Percentiles rank a stretch among this genome's conserved stretches.
These are phyloP conservation scores for Lasiodiplodia sp. DNA, from an alignment of 2,329 filamentous ascomycete genomes.

Conservation along the genomic window DNA sequence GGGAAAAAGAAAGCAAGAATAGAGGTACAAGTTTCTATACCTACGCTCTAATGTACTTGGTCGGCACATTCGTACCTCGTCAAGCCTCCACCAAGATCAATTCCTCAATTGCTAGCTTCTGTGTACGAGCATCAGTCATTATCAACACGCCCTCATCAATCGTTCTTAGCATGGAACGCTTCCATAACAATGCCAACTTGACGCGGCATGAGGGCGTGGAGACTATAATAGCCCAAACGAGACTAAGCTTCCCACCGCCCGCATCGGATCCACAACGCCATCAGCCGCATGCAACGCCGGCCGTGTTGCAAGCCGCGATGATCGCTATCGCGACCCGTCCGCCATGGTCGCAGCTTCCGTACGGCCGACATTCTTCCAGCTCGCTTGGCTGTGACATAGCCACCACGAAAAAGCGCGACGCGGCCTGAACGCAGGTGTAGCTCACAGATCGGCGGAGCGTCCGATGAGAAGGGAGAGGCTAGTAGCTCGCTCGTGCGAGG, in stretches of 20 bases:
- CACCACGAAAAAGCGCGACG: not conserved
- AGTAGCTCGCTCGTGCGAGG: not conserved
- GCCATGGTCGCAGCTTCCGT: not conserved
- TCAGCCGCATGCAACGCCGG: not conserved
- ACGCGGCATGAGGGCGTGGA: not conserved
- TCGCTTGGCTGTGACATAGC: not conserved
- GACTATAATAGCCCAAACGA: not conserved
- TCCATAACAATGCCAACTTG: not conserved
- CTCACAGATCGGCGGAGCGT: not conserved
- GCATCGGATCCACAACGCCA: not conserved
- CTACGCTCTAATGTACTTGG: not conserved
- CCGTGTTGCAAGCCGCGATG: not conserved
- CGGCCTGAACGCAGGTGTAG: not conserved
- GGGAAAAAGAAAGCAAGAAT: not conserved
- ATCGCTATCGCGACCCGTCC: not conserved
- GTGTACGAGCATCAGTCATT: not conserved
- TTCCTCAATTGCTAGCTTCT: not conserved
- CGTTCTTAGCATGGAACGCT: not conserved
- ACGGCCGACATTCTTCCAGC: constrained; percentile 11
- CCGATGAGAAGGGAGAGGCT: not conserved
- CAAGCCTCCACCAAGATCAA: not conserved
- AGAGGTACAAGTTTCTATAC: not conserved
- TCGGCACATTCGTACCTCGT: not conserved
- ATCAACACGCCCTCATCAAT: not conserved
- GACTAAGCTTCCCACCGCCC: not conserved